Evolutionary conservation across 2,329 filamentous ascomycete species (phyloP).

Genomic region (Gyromitra esculenta): DNA sequence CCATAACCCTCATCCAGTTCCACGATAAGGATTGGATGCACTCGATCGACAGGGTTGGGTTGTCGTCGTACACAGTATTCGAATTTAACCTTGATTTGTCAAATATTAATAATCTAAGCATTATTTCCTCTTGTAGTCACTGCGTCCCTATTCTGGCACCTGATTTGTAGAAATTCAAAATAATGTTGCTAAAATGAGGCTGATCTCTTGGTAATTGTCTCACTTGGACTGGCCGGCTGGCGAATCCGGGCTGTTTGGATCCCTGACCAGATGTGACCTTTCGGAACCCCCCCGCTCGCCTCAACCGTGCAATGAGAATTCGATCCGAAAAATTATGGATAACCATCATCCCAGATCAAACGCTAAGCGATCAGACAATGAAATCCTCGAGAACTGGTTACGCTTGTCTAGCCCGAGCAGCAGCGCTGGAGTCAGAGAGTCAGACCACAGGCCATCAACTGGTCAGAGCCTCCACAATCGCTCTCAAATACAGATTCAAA

Average conservation of each 20-base stretch:
- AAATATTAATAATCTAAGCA: background rate
- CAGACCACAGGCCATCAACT: constrained; percentile 9
- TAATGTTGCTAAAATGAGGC: background rate
- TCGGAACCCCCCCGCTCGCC: constrained; percentile 35
- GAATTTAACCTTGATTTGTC: too few relatives aligned
- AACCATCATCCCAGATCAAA: constrained; percentile 21
- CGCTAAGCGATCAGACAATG: background rate
- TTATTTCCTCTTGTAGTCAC: background rate
- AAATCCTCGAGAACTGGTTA: constrained; percentile 7
- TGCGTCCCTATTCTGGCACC: background rate
- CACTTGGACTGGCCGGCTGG: constrained; percentile 20
- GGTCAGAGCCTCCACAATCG: constrained; percentile 8
- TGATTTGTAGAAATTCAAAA: background rate
- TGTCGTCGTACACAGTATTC: too few relatives aligned
- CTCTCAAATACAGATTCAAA: constrained; percentile 32
- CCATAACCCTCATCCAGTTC: too few relatives aligned
- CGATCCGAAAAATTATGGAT: constrained; percentile 32
- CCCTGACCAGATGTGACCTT: constrained; percentile 30
- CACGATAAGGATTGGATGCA: too few relatives aligned
- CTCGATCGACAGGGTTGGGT: too few relatives aligned
- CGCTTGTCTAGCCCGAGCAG: constrained; percentile 7
- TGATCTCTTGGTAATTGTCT: constrained; percentile 1
- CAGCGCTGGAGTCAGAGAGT: background rate
- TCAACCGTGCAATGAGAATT: constrained; percentile 15
- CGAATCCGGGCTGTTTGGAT: constrained; percentile 25